Conservation (phyloP, 495 filamentous ascomycete genomes). For the Venustampulla echinocandica region DNA sequence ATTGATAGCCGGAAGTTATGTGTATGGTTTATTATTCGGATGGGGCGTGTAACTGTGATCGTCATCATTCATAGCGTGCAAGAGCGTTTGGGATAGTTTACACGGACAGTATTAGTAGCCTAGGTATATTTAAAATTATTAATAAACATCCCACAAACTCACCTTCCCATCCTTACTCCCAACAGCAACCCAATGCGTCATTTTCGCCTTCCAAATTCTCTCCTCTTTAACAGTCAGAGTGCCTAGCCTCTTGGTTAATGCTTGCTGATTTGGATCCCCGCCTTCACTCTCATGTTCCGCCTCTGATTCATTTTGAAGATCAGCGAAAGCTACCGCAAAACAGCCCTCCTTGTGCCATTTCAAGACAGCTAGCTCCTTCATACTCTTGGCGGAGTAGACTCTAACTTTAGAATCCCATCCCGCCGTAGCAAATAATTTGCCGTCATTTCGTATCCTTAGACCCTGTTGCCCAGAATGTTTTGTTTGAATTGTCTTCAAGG, state of each 20-base stretch:
- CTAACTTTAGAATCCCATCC: constrained; percentile 82
- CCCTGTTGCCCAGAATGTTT: constrained; percentile 87
- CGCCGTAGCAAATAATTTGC: constrained; percentile 77
- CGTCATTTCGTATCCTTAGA: constrained; percentile 68
- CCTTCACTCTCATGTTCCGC: constrained; percentile 1
- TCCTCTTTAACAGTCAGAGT: constrained; percentile 50
- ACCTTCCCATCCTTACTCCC: constrained; percentile 95
- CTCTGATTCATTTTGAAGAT: constrained; percentile 22
- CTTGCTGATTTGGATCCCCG: background rate
- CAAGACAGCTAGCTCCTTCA: constrained; percentile 86
- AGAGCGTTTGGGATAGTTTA: no score
- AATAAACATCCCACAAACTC: constrained; percentile 94
- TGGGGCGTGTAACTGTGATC: no score
- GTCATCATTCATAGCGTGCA: no score
- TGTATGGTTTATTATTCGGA: no score
- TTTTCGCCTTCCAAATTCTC: constrained; percentile 54
- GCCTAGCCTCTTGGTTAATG: constrained; percentile 21
- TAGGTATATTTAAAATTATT: no score
- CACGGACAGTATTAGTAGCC: no score
- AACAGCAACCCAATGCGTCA: constrained; percentile 79
- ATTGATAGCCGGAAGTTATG: no score
- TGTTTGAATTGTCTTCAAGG: constrained; percentile 58
- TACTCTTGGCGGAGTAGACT: constrained; percentile 70
- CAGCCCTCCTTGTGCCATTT: constrained; percentile 93
- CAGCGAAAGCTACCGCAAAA: constrained; percentile 76